phyloP scores from a whole-genome alignment of 257 asterid species.

The Solanum virginianum region DNA sequence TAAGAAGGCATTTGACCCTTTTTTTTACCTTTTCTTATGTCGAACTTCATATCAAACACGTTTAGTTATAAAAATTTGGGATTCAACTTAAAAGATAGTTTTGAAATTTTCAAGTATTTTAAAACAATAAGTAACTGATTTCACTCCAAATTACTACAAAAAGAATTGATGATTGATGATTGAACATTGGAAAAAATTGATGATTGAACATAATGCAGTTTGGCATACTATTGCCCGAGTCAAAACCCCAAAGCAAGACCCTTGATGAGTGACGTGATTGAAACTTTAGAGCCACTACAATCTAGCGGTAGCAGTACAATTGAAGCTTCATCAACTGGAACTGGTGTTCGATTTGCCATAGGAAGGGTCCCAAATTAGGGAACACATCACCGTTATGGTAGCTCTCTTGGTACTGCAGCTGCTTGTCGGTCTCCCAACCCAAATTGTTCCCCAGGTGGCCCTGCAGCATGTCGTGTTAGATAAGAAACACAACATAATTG shows the following conservation, averaged over 20 bases:
- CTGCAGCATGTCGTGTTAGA: slow-evolving; percentile 73
- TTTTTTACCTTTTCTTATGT: too few relatives aligned
- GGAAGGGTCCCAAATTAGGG: slow-evolving; percentile 51
- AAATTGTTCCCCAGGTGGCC: slow-evolving; percentile 61
- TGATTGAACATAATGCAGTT: too few relatives aligned
- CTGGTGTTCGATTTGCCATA: slow-evolving; percentile 48
- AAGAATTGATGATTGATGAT: too few relatives aligned
- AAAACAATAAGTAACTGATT: too few relatives aligned
- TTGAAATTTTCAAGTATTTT: too few relatives aligned
- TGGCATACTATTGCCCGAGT: slow-evolving; percentile 96
- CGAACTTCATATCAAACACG: too few relatives aligned
- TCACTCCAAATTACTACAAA: too few relatives aligned
- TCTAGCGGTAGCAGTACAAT: slow-evolving; percentile 30
- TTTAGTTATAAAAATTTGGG: too few relatives aligned
- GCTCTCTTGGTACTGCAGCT: slow-evolving; percentile 42
- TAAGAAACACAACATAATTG: slow-evolving; percentile 15
- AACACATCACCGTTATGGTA: slow-evolving; percentile 48
- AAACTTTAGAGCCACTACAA: slow-evolving; percentile 90
- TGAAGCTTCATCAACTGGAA: slow-evolving; percentile 42
- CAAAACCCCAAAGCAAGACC: slow-evolving; percentile 99
- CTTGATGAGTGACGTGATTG: slow-evolving; percentile 95
- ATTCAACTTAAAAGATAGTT: too few relatives aligned
- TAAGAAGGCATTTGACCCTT: too few relatives aligned
- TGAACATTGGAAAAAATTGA: too few relatives aligned
- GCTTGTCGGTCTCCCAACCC: slow-evolving; percentile 68